phyloP scores from a whole-genome alignment of 345 rosid species.

The thale cress (Arabidopsis thaliana) region DNA sequence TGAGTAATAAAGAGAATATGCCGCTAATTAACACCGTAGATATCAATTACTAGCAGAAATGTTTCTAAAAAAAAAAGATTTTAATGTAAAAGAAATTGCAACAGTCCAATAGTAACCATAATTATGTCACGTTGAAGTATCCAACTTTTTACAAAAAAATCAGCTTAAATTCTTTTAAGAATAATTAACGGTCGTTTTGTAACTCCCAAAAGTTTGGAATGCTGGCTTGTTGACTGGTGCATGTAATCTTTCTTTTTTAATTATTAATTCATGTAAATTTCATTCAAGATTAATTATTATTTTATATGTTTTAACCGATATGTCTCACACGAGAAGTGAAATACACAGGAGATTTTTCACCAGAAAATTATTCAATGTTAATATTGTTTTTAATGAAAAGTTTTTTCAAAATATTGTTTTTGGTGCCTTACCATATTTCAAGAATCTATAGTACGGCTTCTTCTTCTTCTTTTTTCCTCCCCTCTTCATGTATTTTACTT shows the following conservation, averaged over 20 bases:
- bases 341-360: neutral
- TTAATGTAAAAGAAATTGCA: neutral
- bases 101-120: neutral
- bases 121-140: neutral
- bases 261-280: neutral
- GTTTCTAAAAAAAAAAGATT: too few relatives aligned
- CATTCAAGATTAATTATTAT: neutral
- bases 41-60: too few relatives aligned
- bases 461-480: too few relatives aligned
- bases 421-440: too few relatives aligned
- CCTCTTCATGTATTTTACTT: too few relatives aligned
- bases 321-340: neutral
- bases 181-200: neutral
- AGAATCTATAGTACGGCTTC: too few relatives aligned
- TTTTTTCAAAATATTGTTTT: neutral
- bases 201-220: neutral
- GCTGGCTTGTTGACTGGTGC: neutral
- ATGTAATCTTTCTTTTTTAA: too few relatives aligned
- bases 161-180: neutral
- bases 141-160: neutral
- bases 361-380: neutral
- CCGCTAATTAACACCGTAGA: too few relatives aligned
- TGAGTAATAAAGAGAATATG: too few relatives aligned
- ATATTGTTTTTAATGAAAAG: neutral
- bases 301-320: neutral